Conservation (phyloP, 176 grass and related monocot genomes). For the Musa itinerans region DNA sequence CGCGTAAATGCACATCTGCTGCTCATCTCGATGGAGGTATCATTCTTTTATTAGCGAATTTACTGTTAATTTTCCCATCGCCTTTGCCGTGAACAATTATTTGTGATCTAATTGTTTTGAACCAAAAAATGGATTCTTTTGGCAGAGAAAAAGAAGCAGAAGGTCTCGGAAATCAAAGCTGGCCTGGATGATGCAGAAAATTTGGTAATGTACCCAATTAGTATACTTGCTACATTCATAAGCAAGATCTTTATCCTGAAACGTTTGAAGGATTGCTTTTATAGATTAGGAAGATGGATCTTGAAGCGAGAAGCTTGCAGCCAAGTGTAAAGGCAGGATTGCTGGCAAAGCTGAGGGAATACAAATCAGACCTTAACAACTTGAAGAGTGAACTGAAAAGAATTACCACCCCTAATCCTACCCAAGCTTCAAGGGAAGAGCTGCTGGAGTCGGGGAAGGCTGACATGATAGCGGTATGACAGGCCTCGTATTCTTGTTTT, state of each 20-base stretch:
- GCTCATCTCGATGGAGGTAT: conserved; percentile 62
- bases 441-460: conserved; percentile 81
- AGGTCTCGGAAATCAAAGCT: conserved; percentile 58
- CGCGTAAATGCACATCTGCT: conserved; percentile 59
- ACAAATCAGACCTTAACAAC: conserved; percentile 84
- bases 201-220: conserved; percentile 31
- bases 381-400: conserved; percentile 77
- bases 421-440: conserved; percentile 64
- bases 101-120: background rate
- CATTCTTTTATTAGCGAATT: background rate
- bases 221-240: background rate
- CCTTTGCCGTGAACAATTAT: background rate
- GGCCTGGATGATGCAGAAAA: conserved; percentile 78
- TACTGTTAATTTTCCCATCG: background rate
- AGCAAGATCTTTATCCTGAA: background rate
- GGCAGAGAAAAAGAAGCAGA: conserved; percentile 74
- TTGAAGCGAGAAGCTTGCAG: conserved; percentile 84
- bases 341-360: conserved; percentile 81
- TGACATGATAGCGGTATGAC: conserved; percentile 54
- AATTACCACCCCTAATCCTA: conserved; percentile 48
- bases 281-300: conserved; percentile 87
- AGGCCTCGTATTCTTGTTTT: background rate
- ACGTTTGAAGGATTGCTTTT: background rate
- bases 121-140: background rate
- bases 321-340: conserved; percentile 66